Percentiles rank a stretch among this genome's conserved stretches.
Conservation (phyloP, 805 yeast species). For the Metschnikowia aberdeeniae region DNA sequence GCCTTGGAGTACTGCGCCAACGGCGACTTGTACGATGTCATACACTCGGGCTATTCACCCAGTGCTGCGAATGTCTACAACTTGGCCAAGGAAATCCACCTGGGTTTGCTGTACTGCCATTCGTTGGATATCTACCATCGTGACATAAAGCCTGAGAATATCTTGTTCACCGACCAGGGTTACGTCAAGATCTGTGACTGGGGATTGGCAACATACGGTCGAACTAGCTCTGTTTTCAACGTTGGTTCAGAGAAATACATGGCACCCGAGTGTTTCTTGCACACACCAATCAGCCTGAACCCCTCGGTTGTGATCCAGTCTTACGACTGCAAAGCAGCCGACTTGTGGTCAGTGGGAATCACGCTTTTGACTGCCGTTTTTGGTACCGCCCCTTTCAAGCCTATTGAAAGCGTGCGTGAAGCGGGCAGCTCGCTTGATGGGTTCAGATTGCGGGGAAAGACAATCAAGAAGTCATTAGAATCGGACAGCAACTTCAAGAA, state of each 20-base stretch:
- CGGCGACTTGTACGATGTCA: slow-evolving; percentile 66
- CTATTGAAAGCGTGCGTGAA: slow-evolving; percentile 13
- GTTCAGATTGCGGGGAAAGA: slow-evolving; percentile 6
- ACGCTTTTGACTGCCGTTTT: slow-evolving; percentile 47
- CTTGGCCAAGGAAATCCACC: slow-evolving; percentile 47
- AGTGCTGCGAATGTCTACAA: slow-evolving; percentile 28
- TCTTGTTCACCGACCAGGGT: slow-evolving; percentile 49
- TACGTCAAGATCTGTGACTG: slow-evolving; percentile 65
- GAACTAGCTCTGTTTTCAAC: slow-evolving; percentile 28
- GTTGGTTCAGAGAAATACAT: slow-evolving; percentile 60
- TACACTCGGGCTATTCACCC: slow-evolving; percentile 23
- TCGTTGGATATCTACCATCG: slow-evolving; percentile 59
- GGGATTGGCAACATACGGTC: slow-evolving; percentile 54
- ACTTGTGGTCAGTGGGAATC: slow-evolving; percentile 53
- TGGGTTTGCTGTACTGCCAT: slow-evolving; percentile 55
- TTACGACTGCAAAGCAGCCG: slow-evolving; percentile 46
- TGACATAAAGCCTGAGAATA: slow-evolving; percentile 72
- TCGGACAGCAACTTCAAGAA: slow-evolving; percentile 43
- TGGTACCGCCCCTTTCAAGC: slow-evolving; percentile 51
- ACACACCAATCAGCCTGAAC: slow-evolving; percentile 9
- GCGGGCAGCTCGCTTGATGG: slow-evolving; percentile 9
- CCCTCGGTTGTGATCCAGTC: slow-evolving; percentile 8
- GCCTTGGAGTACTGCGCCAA: slow-evolving; percentile 63
- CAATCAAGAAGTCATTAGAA: slow-evolving; percentile 15
- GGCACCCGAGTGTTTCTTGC: slow-evolving; percentile 48